Conservation (phyloP, 2,329 filamentous ascomycete species). For the Trichoderma sp. region DNA sequence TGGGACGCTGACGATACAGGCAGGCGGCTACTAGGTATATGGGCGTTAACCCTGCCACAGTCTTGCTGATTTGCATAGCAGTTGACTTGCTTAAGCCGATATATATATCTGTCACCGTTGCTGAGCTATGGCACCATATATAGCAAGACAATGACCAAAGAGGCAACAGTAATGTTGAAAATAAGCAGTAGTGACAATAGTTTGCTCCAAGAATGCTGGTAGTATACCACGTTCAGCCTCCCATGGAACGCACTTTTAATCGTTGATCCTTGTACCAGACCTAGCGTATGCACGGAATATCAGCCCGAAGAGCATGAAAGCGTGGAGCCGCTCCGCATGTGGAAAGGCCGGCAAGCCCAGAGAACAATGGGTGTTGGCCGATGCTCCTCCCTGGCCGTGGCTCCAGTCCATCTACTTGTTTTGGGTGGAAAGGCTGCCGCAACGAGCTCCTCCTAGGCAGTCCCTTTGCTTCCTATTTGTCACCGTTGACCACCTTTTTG, state of each 20-base stretch:
- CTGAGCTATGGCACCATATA: not conserved
- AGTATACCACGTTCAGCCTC: not conserved
- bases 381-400: not conserved
- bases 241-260: not conserved
- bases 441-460: not conserved
- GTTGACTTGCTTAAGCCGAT: not conserved
- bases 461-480: constrained; percentile 5
- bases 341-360: not conserved
- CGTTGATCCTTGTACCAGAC: not conserved
- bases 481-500: not conserved
- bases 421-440: not conserved
- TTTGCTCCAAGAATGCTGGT: not conserved
- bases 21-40: not conserved
- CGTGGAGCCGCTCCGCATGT: not conserved
- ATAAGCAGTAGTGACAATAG: not conserved
- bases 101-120: not conserved
- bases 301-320: not conserved
- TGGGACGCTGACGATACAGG: not conserved
- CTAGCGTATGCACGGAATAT: not conserved
- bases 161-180: not conserved
- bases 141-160: not conserved
- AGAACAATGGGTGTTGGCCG: not conserved
- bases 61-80: not conserved
- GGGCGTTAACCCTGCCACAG: not conserved
- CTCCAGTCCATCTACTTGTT: not conserved